These are phyloP conservation scores for Amanita thiersii DNA, from an alignment of 768 basidiomycete species.

Conservation along the genomic window DNA sequence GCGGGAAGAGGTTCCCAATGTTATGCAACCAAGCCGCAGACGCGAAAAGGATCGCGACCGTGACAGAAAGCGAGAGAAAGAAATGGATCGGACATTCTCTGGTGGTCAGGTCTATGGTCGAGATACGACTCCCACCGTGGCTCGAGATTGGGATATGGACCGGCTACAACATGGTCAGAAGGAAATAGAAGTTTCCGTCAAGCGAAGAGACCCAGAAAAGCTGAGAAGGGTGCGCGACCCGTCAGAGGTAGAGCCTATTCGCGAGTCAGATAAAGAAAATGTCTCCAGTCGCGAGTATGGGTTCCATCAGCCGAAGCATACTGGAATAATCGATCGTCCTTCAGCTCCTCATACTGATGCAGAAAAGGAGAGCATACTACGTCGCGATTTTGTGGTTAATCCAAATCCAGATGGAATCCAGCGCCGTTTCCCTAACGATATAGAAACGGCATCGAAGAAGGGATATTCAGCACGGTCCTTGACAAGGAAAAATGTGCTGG, in stretches of 20 bases:
- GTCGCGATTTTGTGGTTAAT: too few relatives aligned
- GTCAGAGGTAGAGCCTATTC: slow-evolving; percentile 1
- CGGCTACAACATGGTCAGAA: neutral
- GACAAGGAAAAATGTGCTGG: too few relatives aligned
- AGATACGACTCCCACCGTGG: neutral
- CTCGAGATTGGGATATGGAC: slow-evolving; percentile 3
- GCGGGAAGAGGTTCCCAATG: slow-evolving; percentile 10
- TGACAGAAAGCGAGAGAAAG: slow-evolving; percentile 7
- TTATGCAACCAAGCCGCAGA: slow-evolving; percentile 9
- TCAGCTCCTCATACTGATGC: slow-evolving; percentile 5
- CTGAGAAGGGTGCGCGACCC: neutral
- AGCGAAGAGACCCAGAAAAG: slow-evolving; percentile 4
- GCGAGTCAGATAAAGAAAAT: slow-evolving; percentile 6
- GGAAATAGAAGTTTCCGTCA: neutral
- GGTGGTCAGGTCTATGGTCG: neutral
- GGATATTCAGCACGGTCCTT: too few relatives aligned
- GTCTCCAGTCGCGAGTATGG: slow-evolving; percentile 1
- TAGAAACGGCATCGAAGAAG: too few relatives aligned
- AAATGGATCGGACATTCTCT: slow-evolving; percentile 4
- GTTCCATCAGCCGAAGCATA: neutral
- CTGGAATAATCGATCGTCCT: neutral
- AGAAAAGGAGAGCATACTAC: slow-evolving; percentile 5
- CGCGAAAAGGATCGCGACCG: slow-evolving; percentile 9
- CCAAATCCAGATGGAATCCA: too few relatives aligned
- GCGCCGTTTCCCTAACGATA: too few relatives aligned